Evolutionary conservation across 2,329 filamentous ascomycete genomes (phyloP), one percentile per base, ranked within the genome.

Genomic region (Xylaria arbuscula): DNA sequence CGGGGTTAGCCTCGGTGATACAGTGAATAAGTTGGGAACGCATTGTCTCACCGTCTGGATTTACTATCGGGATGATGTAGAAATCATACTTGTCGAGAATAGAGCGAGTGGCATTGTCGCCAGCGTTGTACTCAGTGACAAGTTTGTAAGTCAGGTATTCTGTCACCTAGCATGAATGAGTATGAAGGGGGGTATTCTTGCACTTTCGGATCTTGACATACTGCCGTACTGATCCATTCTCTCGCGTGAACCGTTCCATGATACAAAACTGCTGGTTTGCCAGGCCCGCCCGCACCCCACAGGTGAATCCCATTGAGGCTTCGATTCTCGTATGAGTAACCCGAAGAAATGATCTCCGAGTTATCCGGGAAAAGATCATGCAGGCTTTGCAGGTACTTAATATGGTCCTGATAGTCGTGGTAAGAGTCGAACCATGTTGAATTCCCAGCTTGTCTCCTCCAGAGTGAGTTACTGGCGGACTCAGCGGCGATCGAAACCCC

Each of bases 61-160:
- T 90, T 17, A 88, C 87, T 28, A 90, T 79, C 2, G 88, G 88
- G 68, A 90, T 83, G 72, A 92, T 84, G 77, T 89, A 90, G 72
- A 89, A 89, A 78, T 92, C 90, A 72, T 87, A 89, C 58, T 82
- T 84, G 76, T 89, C 82, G 45, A 89, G 80, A 66, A 85, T 81
- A 1, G 79, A 76, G 58, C 77, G 79, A 17, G 82, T 78, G 9
- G 76, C 74, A 6, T 77, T 72, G 53, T 82, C 79, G 7, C 72
- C 75, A 57, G 74, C 74, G 32, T 53, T 62, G 61, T 85, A 85
- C 34, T 80, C 81, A 13, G 79, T 79, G 53, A 87, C 75, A 3
- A 87, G 78, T 17, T 82, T 78, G 7, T 80, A 80, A 0, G 83
- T 80, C 24, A 86, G 76, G 72, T 86, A 87, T 72, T 87, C 84